phyloP scores from a whole-genome alignment of 345 rosid genomes.

The Gynandropsis gynandra region DNA sequence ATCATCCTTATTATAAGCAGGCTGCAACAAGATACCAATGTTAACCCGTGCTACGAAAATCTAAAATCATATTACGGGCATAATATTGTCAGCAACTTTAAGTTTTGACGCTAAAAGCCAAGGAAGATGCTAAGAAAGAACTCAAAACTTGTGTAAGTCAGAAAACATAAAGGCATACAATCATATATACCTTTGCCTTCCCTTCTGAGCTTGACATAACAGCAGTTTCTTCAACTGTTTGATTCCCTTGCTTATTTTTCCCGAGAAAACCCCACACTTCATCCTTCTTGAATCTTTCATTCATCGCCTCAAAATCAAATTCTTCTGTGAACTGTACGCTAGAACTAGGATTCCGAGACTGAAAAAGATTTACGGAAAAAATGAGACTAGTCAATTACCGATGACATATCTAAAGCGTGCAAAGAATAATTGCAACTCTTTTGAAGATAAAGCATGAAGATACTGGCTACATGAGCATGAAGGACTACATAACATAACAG shows the following conservation, averaged over 20 bases:
- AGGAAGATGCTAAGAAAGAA: background rate
- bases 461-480: conserved; percentile 4
- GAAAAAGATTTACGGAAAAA: conserved; percentile 21
- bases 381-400: background rate
- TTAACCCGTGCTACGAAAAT: background rate
- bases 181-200: conserved; percentile 8
- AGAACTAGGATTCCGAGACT: conserved; percentile 31
- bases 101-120: background rate
- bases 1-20: conserved; percentile 41
- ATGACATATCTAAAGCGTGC: background rate
- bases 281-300: conserved; percentile 61
- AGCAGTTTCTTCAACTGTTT: conserved; percentile 36
- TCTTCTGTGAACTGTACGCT: conserved; percentile 36
- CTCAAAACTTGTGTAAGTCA: background rate
- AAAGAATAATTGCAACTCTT: background rate
- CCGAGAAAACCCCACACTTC: conserved; percentile 63
- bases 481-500: background rate
- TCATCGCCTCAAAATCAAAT: conserved; percentile 75
- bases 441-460: background rate
- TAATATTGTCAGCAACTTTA: conserved; percentile 8
- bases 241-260: conserved; percentile 26
- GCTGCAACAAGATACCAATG: conserved; percentile 34
- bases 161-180: background rate
- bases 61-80: background rate
- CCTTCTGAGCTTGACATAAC: conserved; percentile 24